A percentile compares a stretch with the other conserved stretches of the same genome.
These are phyloP conservation scores for Oxyria digyna DNA, from an alignment of 148 eudicot species.

Conservation along the genomic window DNA sequence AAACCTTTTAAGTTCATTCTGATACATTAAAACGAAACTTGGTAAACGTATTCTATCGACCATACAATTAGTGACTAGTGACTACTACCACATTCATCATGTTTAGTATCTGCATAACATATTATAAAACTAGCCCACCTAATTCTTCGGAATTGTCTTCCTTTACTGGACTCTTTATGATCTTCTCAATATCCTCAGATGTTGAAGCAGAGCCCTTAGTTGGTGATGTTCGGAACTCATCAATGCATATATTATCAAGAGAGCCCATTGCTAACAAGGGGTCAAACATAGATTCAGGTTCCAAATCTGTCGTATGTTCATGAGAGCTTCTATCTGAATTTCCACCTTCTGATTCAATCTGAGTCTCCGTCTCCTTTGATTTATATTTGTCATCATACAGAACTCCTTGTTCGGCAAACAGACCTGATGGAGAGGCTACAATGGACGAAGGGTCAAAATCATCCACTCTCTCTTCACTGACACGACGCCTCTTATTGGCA, in stretches of 20 bases:
- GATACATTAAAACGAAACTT: too few relatives aligned
- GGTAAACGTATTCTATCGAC: too few relatives aligned
- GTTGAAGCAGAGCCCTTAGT: too few relatives aligned
- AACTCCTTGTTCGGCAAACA: conserved; percentile 26
- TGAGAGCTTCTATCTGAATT: conserved; percentile 8
- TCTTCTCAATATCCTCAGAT: too few relatives aligned
- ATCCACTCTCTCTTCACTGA: conserved; percentile 9
- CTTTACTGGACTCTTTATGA: too few relatives aligned
- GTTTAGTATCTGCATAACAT: too few relatives aligned
- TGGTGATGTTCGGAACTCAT: too few relatives aligned
- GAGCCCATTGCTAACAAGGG: not conserved
- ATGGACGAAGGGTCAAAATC: conserved; percentile 30
- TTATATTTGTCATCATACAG: conserved; percentile 17
- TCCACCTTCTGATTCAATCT: conserved; percentile 14
- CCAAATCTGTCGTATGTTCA: conserved; percentile 16
- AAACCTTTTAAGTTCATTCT: too few relatives aligned
- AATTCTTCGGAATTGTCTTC: too few relatives aligned
- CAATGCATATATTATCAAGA: not conserved
- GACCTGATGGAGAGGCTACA: conserved; percentile 28
- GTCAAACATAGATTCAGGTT: conserved; percentile 8
- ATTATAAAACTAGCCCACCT: too few relatives aligned
- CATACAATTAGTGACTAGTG: too few relatives aligned
- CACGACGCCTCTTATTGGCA: not conserved
- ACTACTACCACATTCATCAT: too few relatives aligned
- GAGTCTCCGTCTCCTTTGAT: conserved; percentile 17